A percentile compares a stretch with the other conserved stretches of the same genome.
Conservation (phyloP, 495 filamentous ascomycete species). For the Lasiosphaeria hispida region DNA sequence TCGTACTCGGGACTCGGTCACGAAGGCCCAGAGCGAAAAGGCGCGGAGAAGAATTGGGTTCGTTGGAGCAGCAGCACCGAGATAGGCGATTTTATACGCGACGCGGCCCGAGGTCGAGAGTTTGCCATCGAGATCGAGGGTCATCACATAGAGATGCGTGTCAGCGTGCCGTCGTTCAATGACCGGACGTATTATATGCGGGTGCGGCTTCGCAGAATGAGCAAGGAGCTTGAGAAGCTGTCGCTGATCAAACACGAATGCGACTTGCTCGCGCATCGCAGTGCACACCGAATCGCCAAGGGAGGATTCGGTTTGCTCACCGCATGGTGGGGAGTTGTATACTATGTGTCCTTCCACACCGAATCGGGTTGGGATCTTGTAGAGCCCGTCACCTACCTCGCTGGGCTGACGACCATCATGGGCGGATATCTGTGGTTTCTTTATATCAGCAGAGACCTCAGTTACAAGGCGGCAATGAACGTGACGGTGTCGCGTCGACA, state of each 20-base stretch:
- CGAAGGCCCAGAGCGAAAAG: conserved; percentile 40
- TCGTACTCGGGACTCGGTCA: conserved; percentile 60
- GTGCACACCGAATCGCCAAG: conserved; percentile 76
- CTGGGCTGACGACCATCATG: conserved; percentile 78
- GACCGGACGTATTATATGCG: conserved; percentile 88
- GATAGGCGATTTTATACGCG: conserved; percentile 92
- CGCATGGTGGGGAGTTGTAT: conserved; percentile 79
- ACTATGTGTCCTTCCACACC: conserved; percentile 74
- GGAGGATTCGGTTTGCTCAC: conserved; percentile 69
- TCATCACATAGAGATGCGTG: conserved; percentile 62
- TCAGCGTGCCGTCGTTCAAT: conserved; percentile 81
- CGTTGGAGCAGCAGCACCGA: conserved; percentile 91
- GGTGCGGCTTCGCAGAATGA: conserved; percentile 68
- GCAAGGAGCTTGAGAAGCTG: conserved; percentile 61
- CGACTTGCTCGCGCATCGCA: conserved; percentile 69
- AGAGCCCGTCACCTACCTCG: conserved; percentile 88
- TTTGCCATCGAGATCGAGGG: conserved; percentile 85
- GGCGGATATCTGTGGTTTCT: conserved; percentile 91
- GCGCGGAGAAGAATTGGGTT: conserved; percentile 60
- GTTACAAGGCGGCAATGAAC: conserved; percentile 80
- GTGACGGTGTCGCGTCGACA: conserved; percentile 79
- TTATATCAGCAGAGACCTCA: conserved; percentile 86
- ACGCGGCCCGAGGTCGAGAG: conserved; percentile 77
- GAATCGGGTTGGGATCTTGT: conserved; percentile 85
- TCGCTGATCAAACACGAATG: conserved; percentile 78